A percentile compares a stretch with the other conserved stretches of the same genome.
phyloP scores from a whole-genome alignment of 495 filamentous ascomycete genomes.

The Tricharina praecox region DNA sequence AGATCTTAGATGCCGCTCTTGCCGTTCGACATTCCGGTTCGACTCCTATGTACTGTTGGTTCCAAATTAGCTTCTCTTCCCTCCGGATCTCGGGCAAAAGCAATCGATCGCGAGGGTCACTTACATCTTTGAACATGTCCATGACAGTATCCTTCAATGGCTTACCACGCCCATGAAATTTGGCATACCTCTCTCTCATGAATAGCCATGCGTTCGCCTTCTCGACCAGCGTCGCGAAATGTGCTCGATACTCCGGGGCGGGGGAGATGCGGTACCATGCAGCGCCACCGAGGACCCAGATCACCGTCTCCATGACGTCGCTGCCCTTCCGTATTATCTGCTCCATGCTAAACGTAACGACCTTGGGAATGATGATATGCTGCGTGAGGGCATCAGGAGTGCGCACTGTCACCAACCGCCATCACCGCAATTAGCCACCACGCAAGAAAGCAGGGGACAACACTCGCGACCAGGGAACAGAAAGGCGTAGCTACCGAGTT shows the following conservation, averaged over 20 bases:
- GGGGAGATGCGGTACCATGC: constrained; percentile 20
- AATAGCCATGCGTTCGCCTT: constrained; percentile 21
- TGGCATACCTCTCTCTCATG: constrained; percentile 13
- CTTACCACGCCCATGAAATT: neutral
- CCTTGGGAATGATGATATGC: neutral
- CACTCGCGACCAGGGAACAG: neutral
- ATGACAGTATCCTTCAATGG: neutral
- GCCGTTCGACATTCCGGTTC: constrained; percentile 7
- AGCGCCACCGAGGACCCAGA: constrained; percentile 15
- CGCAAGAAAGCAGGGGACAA: neutral
- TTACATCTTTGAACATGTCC: constrained; percentile 3
- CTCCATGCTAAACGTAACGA: constrained; percentile 12
- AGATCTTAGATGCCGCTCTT: constrained; percentile 6
- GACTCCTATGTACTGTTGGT: constrained; percentile 1
- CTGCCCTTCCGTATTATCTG: neutral
- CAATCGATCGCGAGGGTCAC: neutral
- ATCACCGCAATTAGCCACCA: neutral
- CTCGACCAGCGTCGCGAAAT: constrained; percentile 12
- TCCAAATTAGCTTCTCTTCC: neutral
- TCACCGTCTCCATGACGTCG: constrained; percentile 8
- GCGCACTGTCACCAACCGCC: no score
- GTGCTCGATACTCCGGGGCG: constrained; percentile 6
- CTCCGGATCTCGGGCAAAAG: neutral
- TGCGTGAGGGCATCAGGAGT: neutral
- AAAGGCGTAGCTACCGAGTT: neutral